Percentiles rank a stretch among this genome's conserved stretches.
phyloP scores from a whole-genome alignment of 148 eudicot genomes.

The Rhododendron kiyosumense region DNA sequence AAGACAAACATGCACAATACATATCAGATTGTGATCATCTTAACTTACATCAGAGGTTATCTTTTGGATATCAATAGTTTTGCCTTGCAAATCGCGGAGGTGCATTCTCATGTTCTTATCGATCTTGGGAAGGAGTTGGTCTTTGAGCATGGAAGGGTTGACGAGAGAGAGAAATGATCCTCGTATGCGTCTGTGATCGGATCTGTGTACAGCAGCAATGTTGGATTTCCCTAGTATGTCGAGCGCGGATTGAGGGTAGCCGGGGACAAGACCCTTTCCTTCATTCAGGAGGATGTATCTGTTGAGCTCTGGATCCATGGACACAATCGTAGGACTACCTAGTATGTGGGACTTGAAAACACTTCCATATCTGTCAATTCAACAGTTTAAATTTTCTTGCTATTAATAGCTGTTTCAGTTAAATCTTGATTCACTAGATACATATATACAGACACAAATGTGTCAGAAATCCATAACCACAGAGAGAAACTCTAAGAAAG shows the following conservation, averaged over 20 bases:
- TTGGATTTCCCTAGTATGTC: constrained; percentile 64
- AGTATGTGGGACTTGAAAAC: constrained; percentile 73
- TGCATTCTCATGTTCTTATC: constrained; percentile 49
- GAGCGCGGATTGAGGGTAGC: constrained; percentile 71
- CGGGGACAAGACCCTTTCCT: constrained; percentile 70
- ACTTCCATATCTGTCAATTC: constrained; percentile 50
- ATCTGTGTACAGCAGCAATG: constrained; percentile 72
- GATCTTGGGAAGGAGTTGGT: constrained; percentile 43
- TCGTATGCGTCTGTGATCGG: constrained; percentile 60
- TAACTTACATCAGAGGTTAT: constrained; percentile 50
- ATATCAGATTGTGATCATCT: not conserved
- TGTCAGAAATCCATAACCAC: not conserved
- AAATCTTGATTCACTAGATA: too few relatives aligned
- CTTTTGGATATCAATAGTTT: constrained; percentile 57
- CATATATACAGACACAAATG: not conserved
- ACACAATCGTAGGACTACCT: constrained; percentile 73
- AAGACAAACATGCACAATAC: not conserved
- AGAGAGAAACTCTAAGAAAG: not conserved
- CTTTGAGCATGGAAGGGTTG: constrained; percentile 42
- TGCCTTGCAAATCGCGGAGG: constrained; percentile 39
- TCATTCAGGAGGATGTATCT: constrained; percentile 74
- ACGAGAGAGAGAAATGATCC: constrained; percentile 61
- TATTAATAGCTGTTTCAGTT: too few relatives aligned
- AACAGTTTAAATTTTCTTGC: not conserved
- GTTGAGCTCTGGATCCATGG: constrained; percentile 74